Percentiles rank a stretch among this genome's conserved stretches.
These are phyloP conservation scores for Ganoderma meredithae DNA, from an alignment of 1,284 basidiomycete genomes.

Conservation along the genomic window DNA sequence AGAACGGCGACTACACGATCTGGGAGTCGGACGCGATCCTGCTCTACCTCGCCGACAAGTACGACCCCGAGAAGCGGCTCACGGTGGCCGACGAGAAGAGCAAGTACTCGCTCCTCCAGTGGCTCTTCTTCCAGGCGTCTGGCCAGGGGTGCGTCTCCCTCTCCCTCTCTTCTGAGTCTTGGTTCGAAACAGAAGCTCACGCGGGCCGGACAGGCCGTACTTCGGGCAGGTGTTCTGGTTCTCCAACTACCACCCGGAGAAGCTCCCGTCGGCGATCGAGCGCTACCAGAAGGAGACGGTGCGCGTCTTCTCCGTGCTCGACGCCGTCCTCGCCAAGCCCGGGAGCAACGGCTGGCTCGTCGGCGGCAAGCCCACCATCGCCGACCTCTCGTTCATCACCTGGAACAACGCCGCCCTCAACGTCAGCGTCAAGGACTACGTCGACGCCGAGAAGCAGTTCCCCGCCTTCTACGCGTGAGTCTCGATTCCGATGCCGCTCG, in stretches of 20 bases:
- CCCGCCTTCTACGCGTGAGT: too few species aligned
- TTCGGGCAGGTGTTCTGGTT: conserved; percentile 43
- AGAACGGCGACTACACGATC: conserved; percentile 51
- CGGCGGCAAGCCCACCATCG: conserved; percentile 36
- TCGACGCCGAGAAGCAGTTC: too few species aligned
- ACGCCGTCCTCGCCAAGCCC: conserved; percentile 38
- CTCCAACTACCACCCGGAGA: conserved; percentile 34
- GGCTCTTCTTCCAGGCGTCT: conserved; percentile 40
- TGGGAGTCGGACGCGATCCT: conserved; percentile 51
- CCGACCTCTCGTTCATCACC: conserved; percentile 35
- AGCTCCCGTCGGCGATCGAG: conserved; percentile 39
- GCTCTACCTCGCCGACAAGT: conserved; percentile 38
- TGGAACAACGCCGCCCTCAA: conserved; percentile 30
- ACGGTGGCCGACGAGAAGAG: conserved; percentile 32
- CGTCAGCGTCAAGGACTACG: conserved; percentile 19
- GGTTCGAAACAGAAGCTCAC: too few species aligned
- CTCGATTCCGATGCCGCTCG: too few species aligned
- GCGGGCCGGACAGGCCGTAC: conserved; percentile 30
- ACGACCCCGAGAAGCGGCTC: conserved; percentile 30
- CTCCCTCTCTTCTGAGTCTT: neutral
- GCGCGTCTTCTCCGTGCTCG: conserved; percentile 44
- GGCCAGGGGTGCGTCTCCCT: conserved; percentile 35
- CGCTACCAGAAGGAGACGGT: conserved; percentile 44
- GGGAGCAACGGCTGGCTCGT: conserved; percentile 28
- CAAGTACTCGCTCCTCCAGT: conserved; percentile 33